Conservation (phyloP, 2,329 filamentous ascomycete genomes). For the Rhytidhysteron rufulum region DNA sequence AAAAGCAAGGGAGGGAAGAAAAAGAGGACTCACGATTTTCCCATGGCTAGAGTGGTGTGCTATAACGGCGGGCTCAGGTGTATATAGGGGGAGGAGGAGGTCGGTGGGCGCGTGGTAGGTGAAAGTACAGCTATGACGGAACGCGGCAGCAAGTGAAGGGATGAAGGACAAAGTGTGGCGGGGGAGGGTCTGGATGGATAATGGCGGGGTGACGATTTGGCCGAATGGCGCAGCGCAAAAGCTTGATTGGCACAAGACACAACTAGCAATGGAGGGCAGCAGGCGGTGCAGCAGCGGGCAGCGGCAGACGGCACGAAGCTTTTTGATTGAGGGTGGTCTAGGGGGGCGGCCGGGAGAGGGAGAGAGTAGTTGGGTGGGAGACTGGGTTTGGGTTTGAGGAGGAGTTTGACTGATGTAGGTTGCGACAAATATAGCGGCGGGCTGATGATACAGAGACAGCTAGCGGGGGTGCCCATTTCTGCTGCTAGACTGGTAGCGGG, state of each 20-base stretch:
- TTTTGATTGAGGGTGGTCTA: slow-evolving; percentile 2
- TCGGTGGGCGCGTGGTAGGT: slow-evolving; percentile 2
- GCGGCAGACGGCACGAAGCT: slow-evolving; percentile 5
- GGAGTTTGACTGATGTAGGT: too few relatives aligned
- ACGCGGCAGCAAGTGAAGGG: not conserved
- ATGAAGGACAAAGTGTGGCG: slow-evolving; percentile 5
- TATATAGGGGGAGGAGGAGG: too few relatives aligned
- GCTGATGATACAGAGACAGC: not conserved
- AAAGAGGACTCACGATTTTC: slow-evolving; percentile 38
- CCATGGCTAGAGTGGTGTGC: slow-evolving; percentile 25
- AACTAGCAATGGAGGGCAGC: slow-evolving; percentile 10
- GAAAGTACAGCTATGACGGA: not conserved
- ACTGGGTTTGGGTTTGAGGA: too few relatives aligned
- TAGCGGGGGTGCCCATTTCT: slow-evolving; percentile 1
- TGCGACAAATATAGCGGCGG: slow-evolving; percentile 12
- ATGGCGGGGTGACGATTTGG: too few relatives aligned
- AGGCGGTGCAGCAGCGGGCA: slow-evolving; percentile 13
- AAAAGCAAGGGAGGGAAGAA: slow-evolving; percentile 3
- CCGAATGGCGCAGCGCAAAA: too few relatives aligned
- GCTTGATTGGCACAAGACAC: too few relatives aligned
- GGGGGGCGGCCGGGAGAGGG: not conserved
- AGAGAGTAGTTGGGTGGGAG: not conserved
- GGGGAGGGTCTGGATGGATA: slow-evolving; percentile 8
- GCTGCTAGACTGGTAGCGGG: slow-evolving; percentile 10
- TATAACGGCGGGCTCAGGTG: too few relatives aligned